Evolutionary conservation across 495 filamentous ascomycete species (phyloP).

Genomic region (Haplographium delicatum): DNA sequence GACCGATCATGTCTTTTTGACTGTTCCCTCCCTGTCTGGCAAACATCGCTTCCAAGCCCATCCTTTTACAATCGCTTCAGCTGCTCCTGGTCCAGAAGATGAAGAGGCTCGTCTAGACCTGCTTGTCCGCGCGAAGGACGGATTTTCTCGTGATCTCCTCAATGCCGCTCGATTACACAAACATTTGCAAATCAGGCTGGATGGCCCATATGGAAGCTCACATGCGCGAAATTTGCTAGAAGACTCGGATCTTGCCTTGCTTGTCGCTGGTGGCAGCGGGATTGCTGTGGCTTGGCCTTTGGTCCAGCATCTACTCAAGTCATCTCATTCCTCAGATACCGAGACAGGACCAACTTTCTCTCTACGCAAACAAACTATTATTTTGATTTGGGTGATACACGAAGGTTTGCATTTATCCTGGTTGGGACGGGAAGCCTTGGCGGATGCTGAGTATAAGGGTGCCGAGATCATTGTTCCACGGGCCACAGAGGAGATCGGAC

Average conservation of each 20-base stretch:
- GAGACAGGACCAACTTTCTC: conserved; percentile 12
- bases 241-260: conserved; percentile 36
- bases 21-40: conserved; percentile 42
- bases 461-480: conserved; percentile 44
- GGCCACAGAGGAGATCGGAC: conserved; percentile 44
- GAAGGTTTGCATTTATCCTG: conserved; percentile 43
- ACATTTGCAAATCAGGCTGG: conserved; percentile 35
- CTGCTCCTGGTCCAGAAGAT: conserved; percentile 27
- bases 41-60: conserved; percentile 48
- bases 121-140: conserved; percentile 51
- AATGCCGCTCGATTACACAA: conserved; percentile 37
- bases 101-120: conserved; percentile 41
- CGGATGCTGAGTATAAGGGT: conserved; percentile 39
- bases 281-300: conserved; percentile 54
- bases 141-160: conserved; percentile 52
- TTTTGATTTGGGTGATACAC: conserved; percentile 55
- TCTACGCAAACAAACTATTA: conserved; percentile 32
- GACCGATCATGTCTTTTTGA: conserved; percentile 55
- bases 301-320: conserved; percentile 34
- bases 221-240: conserved; percentile 38
- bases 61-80: conserved; percentile 58
- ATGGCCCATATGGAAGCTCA: conserved; percentile 56
- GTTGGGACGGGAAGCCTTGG: conserved; percentile 41
- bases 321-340: neutral
- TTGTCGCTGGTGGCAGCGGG: conserved; percentile 60